A percentile compares a stretch with the other conserved stretches of the same genome.
Conservation (phyloP, 31 red algal species). For the Odonthalia washingtoniensis region DNA sequence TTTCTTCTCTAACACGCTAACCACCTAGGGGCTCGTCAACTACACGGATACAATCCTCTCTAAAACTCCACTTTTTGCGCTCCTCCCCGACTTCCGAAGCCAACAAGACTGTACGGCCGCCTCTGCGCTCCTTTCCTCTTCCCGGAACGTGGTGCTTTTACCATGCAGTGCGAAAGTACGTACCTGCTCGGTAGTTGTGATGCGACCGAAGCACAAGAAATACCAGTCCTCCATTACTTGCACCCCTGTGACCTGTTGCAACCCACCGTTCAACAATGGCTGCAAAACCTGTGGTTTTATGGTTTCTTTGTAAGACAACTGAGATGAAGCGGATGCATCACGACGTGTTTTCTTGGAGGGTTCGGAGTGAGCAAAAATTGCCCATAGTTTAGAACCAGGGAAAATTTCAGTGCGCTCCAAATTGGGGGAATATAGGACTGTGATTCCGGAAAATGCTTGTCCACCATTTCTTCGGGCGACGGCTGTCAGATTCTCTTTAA, state of each 20-base stretch:
- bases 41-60: not conserved
- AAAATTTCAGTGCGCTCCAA: not conserved
- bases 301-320: not conserved
- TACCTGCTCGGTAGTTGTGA: not conserved
- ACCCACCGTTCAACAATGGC: not conserved
- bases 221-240: too few relatives aligned
- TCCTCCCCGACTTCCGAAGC: not conserved
- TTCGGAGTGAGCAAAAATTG: not conserved
- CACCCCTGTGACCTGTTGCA: not conserved
- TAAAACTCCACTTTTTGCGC: not conserved
- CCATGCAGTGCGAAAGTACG: not conserved
- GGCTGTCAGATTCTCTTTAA: not conserved
- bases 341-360: not conserved
- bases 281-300: not conserved
- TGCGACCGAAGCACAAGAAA: not conserved
- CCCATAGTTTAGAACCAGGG: not conserved
- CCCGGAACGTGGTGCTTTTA: not conserved
- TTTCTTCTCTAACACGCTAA: not conserved
- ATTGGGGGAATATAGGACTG: not conserved
- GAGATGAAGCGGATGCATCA: not conserved
- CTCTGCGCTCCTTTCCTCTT: not conserved
- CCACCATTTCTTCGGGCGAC: too few relatives aligned
- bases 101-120: not conserved
- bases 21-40: not conserved
- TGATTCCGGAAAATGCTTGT: not conserved